phyloP scores from a whole-genome alignment of 805 yeast species.

The Monosporozyma aerobia region DNA sequence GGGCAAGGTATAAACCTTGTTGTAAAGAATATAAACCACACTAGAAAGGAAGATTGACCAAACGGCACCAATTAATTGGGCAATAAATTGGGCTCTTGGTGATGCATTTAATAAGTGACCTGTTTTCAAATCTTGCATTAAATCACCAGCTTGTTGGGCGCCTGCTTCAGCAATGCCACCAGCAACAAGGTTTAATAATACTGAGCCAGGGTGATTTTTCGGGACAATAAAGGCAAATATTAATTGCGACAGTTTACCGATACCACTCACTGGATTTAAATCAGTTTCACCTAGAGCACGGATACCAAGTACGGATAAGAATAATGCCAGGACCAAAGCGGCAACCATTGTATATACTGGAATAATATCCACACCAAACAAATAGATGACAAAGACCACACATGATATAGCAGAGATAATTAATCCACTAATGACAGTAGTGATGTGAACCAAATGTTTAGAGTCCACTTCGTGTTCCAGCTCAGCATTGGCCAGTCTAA shows the following conservation, averaged over 20 bases:
- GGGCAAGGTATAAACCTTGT: slow-evolving; percentile 76
- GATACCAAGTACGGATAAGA: slow-evolving; percentile 79
- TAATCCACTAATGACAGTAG: slow-evolving; percentile 51
- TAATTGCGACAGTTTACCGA: slow-evolving; percentile 87
- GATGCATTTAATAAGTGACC: slow-evolving; percentile 89
- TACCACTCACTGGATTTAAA: slow-evolving; percentile 92
- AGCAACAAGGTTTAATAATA: slow-evolving; percentile 77
- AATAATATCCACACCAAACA: slow-evolving; percentile 56
- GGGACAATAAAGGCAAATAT: slow-evolving; percentile 80
- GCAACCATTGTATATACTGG: slow-evolving; percentile 61
- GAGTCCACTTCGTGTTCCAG: slow-evolving; percentile 34
- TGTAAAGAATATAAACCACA: slow-evolving; percentile 74
- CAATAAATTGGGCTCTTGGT: slow-evolving; percentile 82
- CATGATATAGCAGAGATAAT: slow-evolving; percentile 59
- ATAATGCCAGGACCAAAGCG: slow-evolving; percentile 66
- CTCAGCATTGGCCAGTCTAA: slow-evolving; percentile 23
- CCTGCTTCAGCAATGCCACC: slow-evolving; percentile 99
- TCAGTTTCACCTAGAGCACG: slow-evolving; percentile 96
- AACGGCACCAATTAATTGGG: slow-evolving; percentile 79
- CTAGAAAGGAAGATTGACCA: slow-evolving; percentile 79
- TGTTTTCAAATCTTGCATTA: slow-evolving; percentile 94
- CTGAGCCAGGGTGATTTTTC: slow-evolving; percentile 63
- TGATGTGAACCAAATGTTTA: slow-evolving; percentile 41
- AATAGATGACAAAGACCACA: slow-evolving; percentile 47
- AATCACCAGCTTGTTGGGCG: slow-evolving; percentile 97